Evolutionary conservation across 2,329 filamentous ascomycete species (phyloP).

Genomic region (Chaetomiaceae sp.): DNA sequence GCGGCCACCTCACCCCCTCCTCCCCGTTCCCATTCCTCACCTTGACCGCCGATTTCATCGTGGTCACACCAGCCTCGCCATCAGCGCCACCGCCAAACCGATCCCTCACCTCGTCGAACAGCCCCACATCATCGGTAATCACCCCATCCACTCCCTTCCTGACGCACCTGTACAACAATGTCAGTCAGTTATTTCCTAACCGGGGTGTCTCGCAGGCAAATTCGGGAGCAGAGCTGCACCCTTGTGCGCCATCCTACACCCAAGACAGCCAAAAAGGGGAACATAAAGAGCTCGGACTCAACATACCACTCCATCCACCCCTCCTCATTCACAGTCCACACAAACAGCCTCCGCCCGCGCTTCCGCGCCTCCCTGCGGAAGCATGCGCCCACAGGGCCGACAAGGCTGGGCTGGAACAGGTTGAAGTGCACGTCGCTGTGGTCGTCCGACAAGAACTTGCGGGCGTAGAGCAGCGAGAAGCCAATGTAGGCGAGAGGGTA

Average conservation of each 20-base stretch:
- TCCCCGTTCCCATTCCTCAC: background rate
- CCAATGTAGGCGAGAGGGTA: slow-evolving; percentile 66
- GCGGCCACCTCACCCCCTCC: background rate
- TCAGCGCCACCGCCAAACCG: slow-evolving; percentile 20
- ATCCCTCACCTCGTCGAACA: slow-evolving; percentile 59
- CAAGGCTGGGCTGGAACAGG: slow-evolving; percentile 64
- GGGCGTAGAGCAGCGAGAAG: slow-evolving; percentile 62
- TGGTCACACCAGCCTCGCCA: slow-evolving; percentile 1
- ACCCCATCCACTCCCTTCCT: slow-evolving; percentile 66
- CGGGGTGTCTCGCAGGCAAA: too few species aligned
- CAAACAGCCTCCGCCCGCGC: slow-evolving; percentile 58
- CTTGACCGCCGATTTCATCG: background rate
- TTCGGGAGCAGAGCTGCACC: too few species aligned
- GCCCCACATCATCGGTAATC: slow-evolving; percentile 75
- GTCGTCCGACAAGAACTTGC: slow-evolving; percentile 55
- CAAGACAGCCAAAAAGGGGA: too few species aligned
- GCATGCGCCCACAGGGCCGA: slow-evolving; percentile 59
- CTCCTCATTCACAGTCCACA: slow-evolving; percentile 84
- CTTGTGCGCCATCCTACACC: too few species aligned
- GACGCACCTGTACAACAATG: too few species aligned
- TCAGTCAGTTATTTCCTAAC: too few species aligned
- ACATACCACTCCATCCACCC: slow-evolving; percentile 82
- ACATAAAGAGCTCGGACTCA: too few species aligned
- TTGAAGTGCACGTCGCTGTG: slow-evolving; percentile 65
- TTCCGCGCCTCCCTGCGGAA: slow-evolving; percentile 62